Base-by-base conservation (phyloP, 345 rosid genomes). In the Garcia nutans region DNA sequence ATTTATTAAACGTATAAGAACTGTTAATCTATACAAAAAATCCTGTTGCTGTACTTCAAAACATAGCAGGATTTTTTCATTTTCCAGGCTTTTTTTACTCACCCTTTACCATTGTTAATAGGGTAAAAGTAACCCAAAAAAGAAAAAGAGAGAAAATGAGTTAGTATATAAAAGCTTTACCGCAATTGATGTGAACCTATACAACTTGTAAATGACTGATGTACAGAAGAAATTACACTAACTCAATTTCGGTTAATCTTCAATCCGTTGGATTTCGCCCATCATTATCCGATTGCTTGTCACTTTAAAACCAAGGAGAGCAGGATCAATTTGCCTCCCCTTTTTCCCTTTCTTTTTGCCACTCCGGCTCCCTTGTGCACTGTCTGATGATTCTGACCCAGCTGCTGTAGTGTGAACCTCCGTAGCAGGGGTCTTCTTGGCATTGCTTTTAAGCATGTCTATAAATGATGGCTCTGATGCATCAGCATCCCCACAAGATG, bases 401-500 rank as follows among this genome's bases (percentile, higher is more conserved):
- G 66, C 80, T 26, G 68, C 59, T 4, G 67, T 26, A 24, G 44
- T 4, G 17, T 79, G 70, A 15, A 55, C 70, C 56, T 84, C 84
- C 1, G 80, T 16, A 8, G 6, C 23, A 7, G 71, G 42, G 60
- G 11, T 70, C 65, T 86, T 86, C 80, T 79, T 84, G 23, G 75
- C 55, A 74, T 82, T 82, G 52, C 84, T 88, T 83, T 82, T 90
- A 57, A 90, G 88, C 93, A 92, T 87, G 78, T 92, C 98, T 5
- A 89, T 90, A 74, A 92, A 93, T 22, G 97, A 92, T 33, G 96
- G 77, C 77, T 90, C 95, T 8, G 95, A 74, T 0, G 65, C 82
- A 33, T 84, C 84, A 11, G 86, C 86, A 75, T 88, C 91, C 8
- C 76, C 77, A 49, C 45, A 85, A 28, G 91, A 90, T 56, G 91